phyloP scores from a whole-genome alignment of 805 yeast genomes.

The Spathaspora gorwiae region DNA sequence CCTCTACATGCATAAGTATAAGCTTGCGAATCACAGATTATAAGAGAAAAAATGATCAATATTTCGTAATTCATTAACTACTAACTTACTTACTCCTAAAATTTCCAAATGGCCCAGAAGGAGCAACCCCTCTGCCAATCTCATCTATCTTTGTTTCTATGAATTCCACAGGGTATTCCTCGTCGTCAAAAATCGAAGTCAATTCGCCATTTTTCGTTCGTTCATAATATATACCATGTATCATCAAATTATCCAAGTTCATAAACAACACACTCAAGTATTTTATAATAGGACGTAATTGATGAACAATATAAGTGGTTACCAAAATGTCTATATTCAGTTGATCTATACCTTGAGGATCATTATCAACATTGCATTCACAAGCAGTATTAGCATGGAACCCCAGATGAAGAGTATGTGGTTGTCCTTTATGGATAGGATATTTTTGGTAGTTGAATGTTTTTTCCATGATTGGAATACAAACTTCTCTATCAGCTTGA shows the following conservation, averaged over 20 bases:
- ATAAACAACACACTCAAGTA: conserved; percentile 20
- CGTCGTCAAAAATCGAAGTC: conserved; percentile 24
- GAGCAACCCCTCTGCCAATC: conserved; percentile 5
- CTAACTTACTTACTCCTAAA: conserved; percentile 7
- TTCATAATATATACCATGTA: conserved; percentile 33
- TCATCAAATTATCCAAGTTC: conserved; percentile 25
- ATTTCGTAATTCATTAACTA: no score
- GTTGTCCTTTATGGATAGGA: conserved; percentile 32
- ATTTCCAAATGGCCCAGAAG: conserved; percentile 15
- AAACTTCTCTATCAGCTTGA: conserved; percentile 34
- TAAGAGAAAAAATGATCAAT: no score
- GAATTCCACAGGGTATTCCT: conserved; percentile 23
- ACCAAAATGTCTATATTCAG: conserved; percentile 28
- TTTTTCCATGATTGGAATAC: conserved; percentile 27
- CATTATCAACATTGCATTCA: conserved; percentile 17
- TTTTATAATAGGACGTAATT: conserved; percentile 25
- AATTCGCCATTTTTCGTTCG: conserved; percentile 7
- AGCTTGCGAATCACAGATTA: no score
- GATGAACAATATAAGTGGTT: conserved; percentile 32
- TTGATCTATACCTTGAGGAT: conserved; percentile 18
- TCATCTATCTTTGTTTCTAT: conserved; percentile 6
- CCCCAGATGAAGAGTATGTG: conserved; percentile 28
- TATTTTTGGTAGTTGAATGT: conserved; percentile 19
- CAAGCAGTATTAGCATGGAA: conserved; percentile 21
- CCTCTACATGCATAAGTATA: no score